Evolutionary conservation across 352 stramenopile genomes (phyloP).

Genomic region (Elongisporangium senticosum): DNA sequence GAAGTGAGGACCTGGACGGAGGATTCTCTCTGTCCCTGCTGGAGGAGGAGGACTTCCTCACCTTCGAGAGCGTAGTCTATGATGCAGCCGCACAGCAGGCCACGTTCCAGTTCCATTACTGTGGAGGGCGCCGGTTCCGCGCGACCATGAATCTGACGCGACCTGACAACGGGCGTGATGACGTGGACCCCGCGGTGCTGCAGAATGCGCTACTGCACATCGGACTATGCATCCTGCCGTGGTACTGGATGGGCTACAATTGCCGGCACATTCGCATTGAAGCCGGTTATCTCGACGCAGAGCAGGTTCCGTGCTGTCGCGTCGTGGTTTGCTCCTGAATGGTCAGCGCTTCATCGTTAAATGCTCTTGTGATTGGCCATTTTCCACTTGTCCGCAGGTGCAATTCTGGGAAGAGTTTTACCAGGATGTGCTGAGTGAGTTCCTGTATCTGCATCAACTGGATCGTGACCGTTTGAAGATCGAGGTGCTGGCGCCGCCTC

Average conservation of each 20-base stretch:
- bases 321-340: neutral
- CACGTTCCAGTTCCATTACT: constrained; percentile 34
- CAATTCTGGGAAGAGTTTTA: constrained; percentile 37
- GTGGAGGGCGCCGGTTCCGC: constrained; percentile 23
- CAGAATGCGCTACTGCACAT: constrained; percentile 28
- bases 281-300: constrained; percentile 23
- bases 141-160: constrained; percentile 20
- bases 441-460: constrained; percentile 24
- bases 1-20: constrained; percentile 14
- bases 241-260: constrained; percentile 39
- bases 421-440: constrained; percentile 34
- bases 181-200: constrained; percentile 5
- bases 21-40: constrained; percentile 17
- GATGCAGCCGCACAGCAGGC: constrained; percentile 9
- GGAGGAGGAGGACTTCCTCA: constrained; percentile 26
- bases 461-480: constrained; percentile 33
- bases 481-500: constrained; percentile 6
- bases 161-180: constrained; percentile 1
- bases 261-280: constrained; percentile 30
- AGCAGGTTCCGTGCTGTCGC: constrained; percentile 8
- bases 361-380: constrained; percentile 2
- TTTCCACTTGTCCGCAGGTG: constrained; percentile 10
- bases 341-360: neutral
- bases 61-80: constrained; percentile 23
- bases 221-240: constrained; percentile 28